Evolutionary conservation across 1,284 basidiomycete genomes (phyloP), one percentile per base, ranked within the genome.

Genomic region (Ustilago hordei): DNA sequence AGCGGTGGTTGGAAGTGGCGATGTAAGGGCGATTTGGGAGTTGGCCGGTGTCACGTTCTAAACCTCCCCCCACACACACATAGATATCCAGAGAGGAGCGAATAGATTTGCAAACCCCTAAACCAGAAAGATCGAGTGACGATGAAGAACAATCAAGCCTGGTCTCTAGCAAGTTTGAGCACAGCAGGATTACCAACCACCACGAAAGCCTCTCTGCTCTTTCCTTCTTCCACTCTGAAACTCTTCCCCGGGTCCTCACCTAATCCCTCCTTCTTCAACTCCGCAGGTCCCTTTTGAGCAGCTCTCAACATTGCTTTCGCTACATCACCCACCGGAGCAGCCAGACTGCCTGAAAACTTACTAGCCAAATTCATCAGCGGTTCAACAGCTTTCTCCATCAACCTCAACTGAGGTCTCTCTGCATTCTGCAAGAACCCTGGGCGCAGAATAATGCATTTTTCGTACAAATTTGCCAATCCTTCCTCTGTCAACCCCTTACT

Each of bases 401-500:
- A 88, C 0, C 85, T 74, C 17, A 58, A 61, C 8, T 69, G 55
- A 11, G 55, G 55, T 8, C 86, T 61, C 17, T 85, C 71, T 2
- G 84, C 80, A 13, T 84, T 80, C 8, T 85, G 86, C 5, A 93
- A 86, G 31, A 89, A 75, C 0, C 85, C 90, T 0, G 93, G 92
- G 17, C 91, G 88, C 85, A 93, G 91, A 55, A 93, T 84, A 72
- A 93, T 90, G 0, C 90, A 90, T 54, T 93, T 91, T 11, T 86
- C 81, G 83, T 92, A 94, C 9, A 93, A 84, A 3, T 83, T 85
- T 0, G 92, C 91, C 11, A 94, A 87, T 0, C 87, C 91, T 58
- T 90, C 87, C 84, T 94, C 93, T 0, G 93, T 93, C 43, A 91
- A 85, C 12, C 92, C 93, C 85, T 93, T 93, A 81, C 89, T 91